Conservation (phyloP, 345 rosid genomes). For the Diplotaxis tenuifolia region DNA sequence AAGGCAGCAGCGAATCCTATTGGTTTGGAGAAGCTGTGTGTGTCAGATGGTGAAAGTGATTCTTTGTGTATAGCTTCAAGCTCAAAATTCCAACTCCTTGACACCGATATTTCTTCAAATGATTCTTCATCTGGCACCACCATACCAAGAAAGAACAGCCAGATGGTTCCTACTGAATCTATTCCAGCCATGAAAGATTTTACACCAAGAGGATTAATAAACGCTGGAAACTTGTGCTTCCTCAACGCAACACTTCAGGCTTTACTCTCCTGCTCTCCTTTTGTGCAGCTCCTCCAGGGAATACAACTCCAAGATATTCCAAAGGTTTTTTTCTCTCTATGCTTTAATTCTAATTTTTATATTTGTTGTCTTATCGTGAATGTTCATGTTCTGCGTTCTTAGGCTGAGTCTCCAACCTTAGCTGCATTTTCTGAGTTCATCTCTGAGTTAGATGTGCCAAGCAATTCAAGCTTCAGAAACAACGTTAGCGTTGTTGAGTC, state of each 20-base stretch:
- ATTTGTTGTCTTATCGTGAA: not conserved
- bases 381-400: conserved; percentile 28
- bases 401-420: conserved; percentile 79
- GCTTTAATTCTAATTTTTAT: not conserved
- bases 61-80: conserved; percentile 38
- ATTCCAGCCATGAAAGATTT: conserved; percentile 40
- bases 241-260: conserved; percentile 93
- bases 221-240: conserved; percentile 85
- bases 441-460: conserved; percentile 56
- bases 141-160: conserved; percentile 33
- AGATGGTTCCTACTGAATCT: conserved; percentile 41
- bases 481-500: conserved; percentile 48
- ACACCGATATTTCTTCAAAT: conserved; percentile 33
- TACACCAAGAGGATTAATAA: conserved; percentile 78
- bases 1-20: conserved; percentile 39
- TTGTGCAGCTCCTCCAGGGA: conserved; percentile 71
- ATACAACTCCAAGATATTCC: conserved; percentile 54
- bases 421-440: conserved; percentile 71
- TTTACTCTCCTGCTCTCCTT: conserved; percentile 78
- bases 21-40: conserved; percentile 34
- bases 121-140: conserved; percentile 31
- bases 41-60: conserved; percentile 45
- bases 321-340: conserved; percentile 44
- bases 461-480: conserved; percentile 48
- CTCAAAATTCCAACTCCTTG: conserved; percentile 54